A percentile compares a stretch with the other conserved stretches of the same genome.
Conservation (phyloP, 108 stramenopile genomes). For the Nitzschia sp. region DNA sequence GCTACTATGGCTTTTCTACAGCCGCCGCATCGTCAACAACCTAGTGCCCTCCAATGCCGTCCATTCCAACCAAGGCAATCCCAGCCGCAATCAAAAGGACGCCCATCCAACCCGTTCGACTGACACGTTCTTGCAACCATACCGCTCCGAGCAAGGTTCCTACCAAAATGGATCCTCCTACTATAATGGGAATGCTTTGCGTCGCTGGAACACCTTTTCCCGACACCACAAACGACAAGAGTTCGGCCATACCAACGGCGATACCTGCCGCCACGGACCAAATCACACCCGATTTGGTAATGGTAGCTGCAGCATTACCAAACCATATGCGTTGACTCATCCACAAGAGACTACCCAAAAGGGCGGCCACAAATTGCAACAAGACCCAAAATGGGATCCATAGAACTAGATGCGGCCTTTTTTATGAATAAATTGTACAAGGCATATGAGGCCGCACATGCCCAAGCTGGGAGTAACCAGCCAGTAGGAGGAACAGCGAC, state of each 20-base stretch:
- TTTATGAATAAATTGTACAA: slow-evolving; percentile 77
- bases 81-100: slow-evolving; percentile 50
- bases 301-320: slow-evolving; percentile 2
- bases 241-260: slow-evolving; percentile 63
- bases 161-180: slow-evolving; percentile 66
- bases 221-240: slow-evolving; percentile 52
- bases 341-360: slow-evolving; percentile 47
- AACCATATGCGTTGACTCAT: not conserved
- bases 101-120: slow-evolving; percentile 53
- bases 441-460: slow-evolving; percentile 62
- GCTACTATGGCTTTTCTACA: no score
- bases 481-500: not conserved
- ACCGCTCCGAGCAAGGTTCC: slow-evolving; percentile 50
- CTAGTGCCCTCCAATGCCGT: slow-evolving; percentile 17
- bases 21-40: no score
- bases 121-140: slow-evolving; percentile 40
- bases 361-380: slow-evolving; percentile 66
- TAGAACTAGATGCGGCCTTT: slow-evolving; percentile 42
- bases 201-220: slow-evolving; percentile 72
- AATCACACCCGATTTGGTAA: slow-evolving; percentile 13
- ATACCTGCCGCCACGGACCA: slow-evolving; percentile 43
- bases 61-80: slow-evolving; percentile 55
- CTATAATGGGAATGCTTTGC: slow-evolving; percentile 65
- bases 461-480: slow-evolving; percentile 58
- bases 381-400: slow-evolving; percentile 55